These are phyloP conservation scores for Hanseniaspora guilliermondii DNA, from an alignment of 805 yeast species.

Conservation along the genomic window DNA sequence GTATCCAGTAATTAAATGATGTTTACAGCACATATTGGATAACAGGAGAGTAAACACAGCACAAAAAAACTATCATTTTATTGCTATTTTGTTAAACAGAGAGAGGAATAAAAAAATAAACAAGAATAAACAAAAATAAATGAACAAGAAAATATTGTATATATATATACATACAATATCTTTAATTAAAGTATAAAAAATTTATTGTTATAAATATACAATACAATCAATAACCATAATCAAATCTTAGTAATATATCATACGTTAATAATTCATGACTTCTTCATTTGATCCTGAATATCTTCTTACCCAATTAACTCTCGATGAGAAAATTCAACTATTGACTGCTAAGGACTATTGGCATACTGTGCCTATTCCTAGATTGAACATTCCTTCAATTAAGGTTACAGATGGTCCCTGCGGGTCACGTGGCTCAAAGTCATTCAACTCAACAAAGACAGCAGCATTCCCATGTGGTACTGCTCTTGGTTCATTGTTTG, in stretches of 20 bases:
- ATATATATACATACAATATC: too few relatives aligned
- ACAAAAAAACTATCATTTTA: too few relatives aligned
- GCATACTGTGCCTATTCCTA: slow-evolving; percentile 35
- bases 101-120: too few relatives aligned
- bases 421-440: slow-evolving; percentile 47
- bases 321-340: slow-evolving; percentile 23
- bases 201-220: too few relatives aligned
- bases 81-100: too few relatives aligned
- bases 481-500: slow-evolving; percentile 44
- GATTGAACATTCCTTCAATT: slow-evolving; percentile 34
- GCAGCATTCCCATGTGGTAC: slow-evolving; percentile 53
- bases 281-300: slow-evolving; percentile 19
- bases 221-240: neutral
- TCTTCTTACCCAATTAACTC: slow-evolving; percentile 20
- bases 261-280: neutral
- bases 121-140: neutral
- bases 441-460: slow-evolving; percentile 40
- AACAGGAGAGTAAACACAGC: too few relatives aligned
- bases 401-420: slow-evolving; percentile 54
- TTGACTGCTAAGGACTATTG: slow-evolving; percentile 36
- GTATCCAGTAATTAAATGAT: too few relatives aligned
- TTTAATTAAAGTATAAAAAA: too few relatives aligned
- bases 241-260: too few relatives aligned
- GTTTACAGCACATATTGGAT: too few relatives aligned
- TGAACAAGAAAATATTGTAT: neutral